A percentile compares a stretch with the other conserved stretches of the same genome.
Evolutionary conservation across 805 yeast species (phyloP).

Genomic region (Candida loeiensis): DNA sequence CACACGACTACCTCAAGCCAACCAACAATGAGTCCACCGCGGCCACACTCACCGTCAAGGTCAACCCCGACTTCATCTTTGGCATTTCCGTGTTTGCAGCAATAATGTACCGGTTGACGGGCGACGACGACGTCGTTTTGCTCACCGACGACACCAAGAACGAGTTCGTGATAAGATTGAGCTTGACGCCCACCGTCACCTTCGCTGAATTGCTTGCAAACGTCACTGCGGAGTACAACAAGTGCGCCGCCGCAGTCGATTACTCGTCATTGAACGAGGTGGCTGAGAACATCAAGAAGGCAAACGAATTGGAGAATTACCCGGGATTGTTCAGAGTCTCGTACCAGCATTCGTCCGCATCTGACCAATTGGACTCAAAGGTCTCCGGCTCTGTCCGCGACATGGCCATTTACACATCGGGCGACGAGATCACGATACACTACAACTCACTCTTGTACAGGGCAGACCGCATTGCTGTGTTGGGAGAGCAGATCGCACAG

Average conservation of each 20-base stretch:
- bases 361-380: constrained; percentile 43
- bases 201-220: constrained; percentile 52
- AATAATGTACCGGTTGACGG: constrained; percentile 75
- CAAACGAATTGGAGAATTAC: constrained; percentile 49
- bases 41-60: constrained; percentile 43
- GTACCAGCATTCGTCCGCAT: constrained; percentile 44
- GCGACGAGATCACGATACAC: constrained; percentile 40
- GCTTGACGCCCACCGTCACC: constrained; percentile 50
- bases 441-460: constrained; percentile 78
- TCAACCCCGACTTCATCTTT: constrained; percentile 38
- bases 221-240: constrained; percentile 41
- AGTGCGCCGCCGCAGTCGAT: constrained; percentile 36
- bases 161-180: constrained; percentile 61
- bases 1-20: constrained; percentile 83
- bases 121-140: constrained; percentile 90
- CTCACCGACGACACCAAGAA: constrained; percentile 53
- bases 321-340: constrained; percentile 66
- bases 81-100: constrained; percentile 67
- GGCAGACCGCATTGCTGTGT: constrained; percentile 59
- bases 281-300: constrained; percentile 45
- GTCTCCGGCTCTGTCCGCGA: constrained; percentile 60
- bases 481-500: constrained; percentile 70
- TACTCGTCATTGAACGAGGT: constrained; percentile 50
- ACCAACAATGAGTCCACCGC: constrained; percentile 63
- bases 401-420: constrained; percentile 48